Conservation (phyloP, 495 filamentous ascomycete species). For the Xylaria telfairii region DNA sequence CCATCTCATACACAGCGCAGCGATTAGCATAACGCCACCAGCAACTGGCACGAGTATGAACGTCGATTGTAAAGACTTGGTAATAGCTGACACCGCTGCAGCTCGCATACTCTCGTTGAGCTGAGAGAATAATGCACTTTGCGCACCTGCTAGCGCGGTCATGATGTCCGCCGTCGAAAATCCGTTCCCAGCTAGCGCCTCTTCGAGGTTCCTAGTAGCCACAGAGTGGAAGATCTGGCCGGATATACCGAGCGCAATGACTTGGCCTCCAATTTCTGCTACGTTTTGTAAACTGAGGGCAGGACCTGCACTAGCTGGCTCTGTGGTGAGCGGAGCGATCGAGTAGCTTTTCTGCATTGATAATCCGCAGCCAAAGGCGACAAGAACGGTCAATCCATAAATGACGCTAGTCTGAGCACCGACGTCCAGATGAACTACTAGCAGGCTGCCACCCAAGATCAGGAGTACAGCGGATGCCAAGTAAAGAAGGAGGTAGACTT, state of each 20-base stretch:
- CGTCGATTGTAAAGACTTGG: conserved; percentile 55
- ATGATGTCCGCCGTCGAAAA: conserved; percentile 45
- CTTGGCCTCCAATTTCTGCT: conserved; percentile 58
- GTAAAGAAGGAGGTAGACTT: conserved; percentile 67
- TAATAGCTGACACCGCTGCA: conserved; percentile 54
- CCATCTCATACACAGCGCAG: conserved; percentile 59
- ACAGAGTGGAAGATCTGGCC: conserved; percentile 62
- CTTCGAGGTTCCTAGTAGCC: conserved; percentile 45
- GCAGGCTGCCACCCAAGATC: conserved; percentile 55
- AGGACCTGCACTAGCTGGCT: conserved; percentile 41
- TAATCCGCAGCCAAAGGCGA: conserved; percentile 59
- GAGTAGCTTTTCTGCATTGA: conserved; percentile 61
- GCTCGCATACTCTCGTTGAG: conserved; percentile 41
- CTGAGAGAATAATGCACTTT: conserved; percentile 45
- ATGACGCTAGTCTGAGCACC: conserved; percentile 44
- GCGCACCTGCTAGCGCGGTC: conserved; percentile 48
- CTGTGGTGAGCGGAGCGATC: conserved; percentile 52
- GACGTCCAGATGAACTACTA: conserved; percentile 51
- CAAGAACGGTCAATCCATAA: conserved; percentile 60
- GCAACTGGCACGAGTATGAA: conserved; percentile 58
- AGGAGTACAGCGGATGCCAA: conserved; percentile 52
- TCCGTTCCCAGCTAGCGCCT: conserved; percentile 30
- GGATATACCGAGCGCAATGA: conserved; percentile 62
- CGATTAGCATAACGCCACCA: conserved; percentile 51
- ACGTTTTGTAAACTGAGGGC: conserved; percentile 60